Conservation (phyloP, 2,329 filamentous ascomycete genomes). For the Graphium sp. region DNA sequence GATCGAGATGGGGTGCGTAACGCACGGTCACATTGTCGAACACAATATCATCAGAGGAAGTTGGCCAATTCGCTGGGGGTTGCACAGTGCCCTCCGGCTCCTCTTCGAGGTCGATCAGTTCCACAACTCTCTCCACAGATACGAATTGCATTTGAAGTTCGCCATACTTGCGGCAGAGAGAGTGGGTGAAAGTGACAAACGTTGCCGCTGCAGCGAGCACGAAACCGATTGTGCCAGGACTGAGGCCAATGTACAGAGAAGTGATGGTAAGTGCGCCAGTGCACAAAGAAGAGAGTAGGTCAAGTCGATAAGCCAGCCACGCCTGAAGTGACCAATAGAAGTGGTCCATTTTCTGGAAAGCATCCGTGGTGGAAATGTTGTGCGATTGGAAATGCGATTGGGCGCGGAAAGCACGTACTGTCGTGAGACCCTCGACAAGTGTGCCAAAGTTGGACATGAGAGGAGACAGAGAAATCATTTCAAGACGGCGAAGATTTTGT, state of each 20-base stretch:
- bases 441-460: constrained; percentile 88
- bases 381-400: constrained; percentile 65
- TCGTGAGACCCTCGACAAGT: constrained; percentile 69
- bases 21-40: constrained; percentile 66
- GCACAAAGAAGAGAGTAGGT: constrained; percentile 52
- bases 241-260: constrained; percentile 58
- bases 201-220: constrained; percentile 56
- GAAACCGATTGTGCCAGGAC: constrained; percentile 68
- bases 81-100: constrained; percentile 50
- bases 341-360: constrained; percentile 88
- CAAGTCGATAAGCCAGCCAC: constrained; percentile 72
- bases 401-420: constrained; percentile 68
- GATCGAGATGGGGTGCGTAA: constrained; percentile 64
- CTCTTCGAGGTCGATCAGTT: constrained; percentile 63
- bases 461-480: constrained; percentile 79
- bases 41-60: constrained; percentile 50
- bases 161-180: constrained; percentile 64
- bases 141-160: constrained; percentile 86
- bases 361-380: constrained; percentile 67
- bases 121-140: constrained; percentile 72
- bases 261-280: constrained; percentile 59
- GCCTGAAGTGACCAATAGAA: constrained; percentile 85
- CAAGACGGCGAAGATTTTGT: constrained; percentile 65
- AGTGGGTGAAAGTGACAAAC: constrained; percentile 55
- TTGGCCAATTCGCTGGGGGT: constrained; percentile 65